Conservation (phyloP, 768 basidiomycete genomes). For the Galerina sulciceps region DNA sequence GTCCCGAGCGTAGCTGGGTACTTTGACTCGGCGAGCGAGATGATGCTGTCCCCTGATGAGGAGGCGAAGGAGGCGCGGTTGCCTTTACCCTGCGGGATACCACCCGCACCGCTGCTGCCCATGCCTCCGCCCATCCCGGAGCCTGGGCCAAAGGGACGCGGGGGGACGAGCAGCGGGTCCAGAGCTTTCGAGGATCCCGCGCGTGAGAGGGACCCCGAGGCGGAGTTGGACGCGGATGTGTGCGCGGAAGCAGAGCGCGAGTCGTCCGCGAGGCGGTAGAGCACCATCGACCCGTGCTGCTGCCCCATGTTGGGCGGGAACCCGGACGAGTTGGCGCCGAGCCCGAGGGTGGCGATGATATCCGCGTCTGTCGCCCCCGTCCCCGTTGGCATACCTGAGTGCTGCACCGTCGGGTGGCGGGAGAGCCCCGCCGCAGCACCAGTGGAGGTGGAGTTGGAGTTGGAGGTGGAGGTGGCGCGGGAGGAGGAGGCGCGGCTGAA, state of each 20-base stretch:
- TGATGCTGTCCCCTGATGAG: conserved; percentile 41
- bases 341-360: conserved; percentile 13
- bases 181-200: not conserved
- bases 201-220: conserved; percentile 4
- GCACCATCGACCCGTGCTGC: conserved; percentile 48
- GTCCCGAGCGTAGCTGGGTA: conserved; percentile 46
- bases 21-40: conserved; percentile 68
- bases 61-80: conserved; percentile 38
- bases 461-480: not conserved
- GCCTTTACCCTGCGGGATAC: conserved; percentile 15
- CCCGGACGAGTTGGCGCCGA: conserved; percentile 11
- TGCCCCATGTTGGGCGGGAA: conserved; percentile 10
- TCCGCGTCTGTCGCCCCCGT: conserved; percentile 7
- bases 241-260: conserved; percentile 6
- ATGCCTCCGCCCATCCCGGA: no score
- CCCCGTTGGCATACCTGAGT: no score
- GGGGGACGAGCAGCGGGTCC: conserved; percentile 41
- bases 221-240: not conserved
- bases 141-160: conserved; percentile 18
- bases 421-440: not conserved
- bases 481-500: conserved; percentile 2
- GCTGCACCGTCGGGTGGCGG: not conserved
- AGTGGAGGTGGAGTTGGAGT: not conserved
- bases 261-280: conserved; percentile 62
- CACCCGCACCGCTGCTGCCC: no score